Conservation (phyloP, 2,329 filamentous ascomycete species). For the Arthrobotrys sphaeroides region DNA sequence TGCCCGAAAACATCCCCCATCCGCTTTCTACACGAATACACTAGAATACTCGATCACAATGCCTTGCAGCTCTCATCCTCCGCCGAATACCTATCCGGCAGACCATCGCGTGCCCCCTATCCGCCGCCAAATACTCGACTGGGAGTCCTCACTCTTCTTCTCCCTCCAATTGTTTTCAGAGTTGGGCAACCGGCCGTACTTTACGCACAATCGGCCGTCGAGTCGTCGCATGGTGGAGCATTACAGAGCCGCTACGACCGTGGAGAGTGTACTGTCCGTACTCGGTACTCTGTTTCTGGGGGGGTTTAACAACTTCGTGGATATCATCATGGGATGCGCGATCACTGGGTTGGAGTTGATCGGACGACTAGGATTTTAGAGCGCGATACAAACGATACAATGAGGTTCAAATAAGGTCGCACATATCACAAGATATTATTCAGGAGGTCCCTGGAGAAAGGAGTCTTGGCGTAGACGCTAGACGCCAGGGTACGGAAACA, state of each 20-base stretch:
- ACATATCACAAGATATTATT: neutral
- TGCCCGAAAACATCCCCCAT: neutral
- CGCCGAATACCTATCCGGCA: conserved; percentile 20
- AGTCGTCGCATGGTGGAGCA: neutral
- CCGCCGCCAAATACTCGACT: conserved; percentile 75
- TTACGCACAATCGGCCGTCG: conserved; percentile 10
- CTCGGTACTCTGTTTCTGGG: neutral
- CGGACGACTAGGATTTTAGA: neutral
- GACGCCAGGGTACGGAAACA: neutral
- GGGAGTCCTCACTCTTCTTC: conserved; percentile 85
- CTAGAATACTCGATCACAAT: neutral
- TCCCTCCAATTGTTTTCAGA: conserved; percentile 68
- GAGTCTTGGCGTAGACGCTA: conserved; percentile 3
- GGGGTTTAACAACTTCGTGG: neutral
- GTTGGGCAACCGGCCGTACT: conserved; percentile 28
- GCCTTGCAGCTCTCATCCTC: conserved; percentile 37
- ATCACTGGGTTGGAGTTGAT: neutral
- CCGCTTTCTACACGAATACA: neutral
- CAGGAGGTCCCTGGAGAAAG: neutral
- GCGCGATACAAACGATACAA: neutral
- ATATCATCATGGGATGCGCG: conserved; percentile 1
- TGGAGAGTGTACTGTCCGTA: neutral
- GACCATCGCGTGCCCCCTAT: conserved; percentile 65
- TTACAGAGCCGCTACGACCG: neutral
- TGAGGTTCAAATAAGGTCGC: neutral